Evolutionary conservation across 2,329 filamentous ascomycete genomes (phyloP).

Genomic region (Calonectria pseudoturangicola): DNA sequence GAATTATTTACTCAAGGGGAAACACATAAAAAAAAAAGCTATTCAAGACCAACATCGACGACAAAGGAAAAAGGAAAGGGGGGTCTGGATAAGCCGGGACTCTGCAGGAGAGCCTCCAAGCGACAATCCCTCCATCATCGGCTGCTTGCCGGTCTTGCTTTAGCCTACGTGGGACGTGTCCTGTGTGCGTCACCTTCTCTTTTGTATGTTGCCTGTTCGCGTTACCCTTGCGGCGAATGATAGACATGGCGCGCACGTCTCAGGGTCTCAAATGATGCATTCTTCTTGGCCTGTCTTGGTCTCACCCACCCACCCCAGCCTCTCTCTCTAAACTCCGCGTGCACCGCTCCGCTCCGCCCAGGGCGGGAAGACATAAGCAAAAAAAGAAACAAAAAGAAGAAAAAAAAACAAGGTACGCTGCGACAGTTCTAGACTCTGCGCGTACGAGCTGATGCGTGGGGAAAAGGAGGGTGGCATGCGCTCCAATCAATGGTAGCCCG

Average conservation of each 20-base stretch:
- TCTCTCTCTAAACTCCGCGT: slow-evolving; percentile 15
- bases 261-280: slow-evolving; percentile 21
- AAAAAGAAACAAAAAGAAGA: not conserved
- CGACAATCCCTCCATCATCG: slow-evolving; percentile 5
- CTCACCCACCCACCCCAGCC: not conserved
- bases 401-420: not conserved
- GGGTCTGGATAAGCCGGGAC: slow-evolving; percentile 11
- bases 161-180: not conserved
- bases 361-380: slow-evolving; percentile 12
- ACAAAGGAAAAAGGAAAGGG: not conserved
- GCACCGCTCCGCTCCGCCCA: slow-evolving; percentile 33
- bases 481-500: slow-evolving; percentile 21
- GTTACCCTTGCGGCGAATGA: slow-evolving; percentile 26
- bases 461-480: slow-evolving; percentile 8
- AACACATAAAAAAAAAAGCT: not conserved
- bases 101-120: not conserved
- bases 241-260: slow-evolving; percentile 30
- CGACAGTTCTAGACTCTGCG: not conserved
- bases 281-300: slow-evolving; percentile 15
- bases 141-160: slow-evolving; percentile 20
- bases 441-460: slow-evolving; percentile 9
- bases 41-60: not conserved
- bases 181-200: not conserved
- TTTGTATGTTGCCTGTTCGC: slow-evolving; percentile 3
- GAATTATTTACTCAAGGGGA: not conserved